Base-by-base conservation (phyloP, 2,329 filamentous ascomycete genomes). In the Knufia petricola region DNA sequence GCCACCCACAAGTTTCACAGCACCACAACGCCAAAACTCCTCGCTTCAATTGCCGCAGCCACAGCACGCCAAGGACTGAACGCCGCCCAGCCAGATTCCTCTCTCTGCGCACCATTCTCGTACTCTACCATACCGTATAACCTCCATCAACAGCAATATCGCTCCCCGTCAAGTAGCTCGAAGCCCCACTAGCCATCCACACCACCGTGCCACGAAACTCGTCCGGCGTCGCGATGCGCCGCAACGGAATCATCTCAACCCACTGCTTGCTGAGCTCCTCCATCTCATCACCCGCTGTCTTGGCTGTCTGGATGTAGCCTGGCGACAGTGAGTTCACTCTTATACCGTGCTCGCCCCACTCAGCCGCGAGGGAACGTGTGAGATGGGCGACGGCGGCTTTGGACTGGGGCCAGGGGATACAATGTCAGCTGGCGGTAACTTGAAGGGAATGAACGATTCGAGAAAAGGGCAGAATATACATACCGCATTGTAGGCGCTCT, bases 401-500 rank as follows among this genome's bases (percentile, higher is more conserved):
- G 3, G 60, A 63, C 44, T 23, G 3, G 38, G 26, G 30, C 32
- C n/a, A 36, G 6, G 6, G 32, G 32, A 8, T 36, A 17, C 13
- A 6, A 13, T 36, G 6, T 36, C 4, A 46, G 12, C 12, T 26
- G 36, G 20, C 30, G 3, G 8, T n/a, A n/a, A 9, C 24, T n/a
- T 15, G 3, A 24, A 7, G 12, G 17, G 12, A 28, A 20, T 8
- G 21, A 32, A 10, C 3, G 8, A 10, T 21, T 30, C 8, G 28
- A 17, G 20, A 44, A 42, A 24, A 42, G 10, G 15, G 6, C 6
- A 8, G 10, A 36, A 6, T 42, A 20, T 8, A 38, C 40, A n/a
- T 50, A 45, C 48, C 55, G 78, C 78, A 55, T 88, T 87, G 59
- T 87, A 87, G 0, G 78, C 76, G 0, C 70, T 74, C 58, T 88